Evolutionary conservation across 1,139 yeast species (phyloP), one percentile per base, ranked within the genome.

Genomic region (Taphrina pruni): DNA sequence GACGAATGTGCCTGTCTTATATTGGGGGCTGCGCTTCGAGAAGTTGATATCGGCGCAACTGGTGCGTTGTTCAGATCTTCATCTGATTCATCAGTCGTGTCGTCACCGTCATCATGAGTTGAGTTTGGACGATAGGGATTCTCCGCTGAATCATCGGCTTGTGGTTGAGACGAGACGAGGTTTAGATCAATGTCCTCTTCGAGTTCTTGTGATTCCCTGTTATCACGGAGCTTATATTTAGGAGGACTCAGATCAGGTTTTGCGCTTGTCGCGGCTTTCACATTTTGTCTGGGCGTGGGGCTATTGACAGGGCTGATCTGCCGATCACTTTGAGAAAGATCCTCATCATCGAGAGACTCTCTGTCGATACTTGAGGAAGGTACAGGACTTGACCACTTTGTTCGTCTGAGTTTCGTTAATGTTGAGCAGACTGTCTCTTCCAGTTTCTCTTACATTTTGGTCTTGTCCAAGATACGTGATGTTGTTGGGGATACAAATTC

Each of bases 321-420:
- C 48, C n/a, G 1, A 35, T 50, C 54, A 50, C 36, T 8, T 21
- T 26, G 54, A 11, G 12, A n/a, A 1, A 45, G 54, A 11, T 50
- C 54, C 20, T 50, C 54, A 8, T 11, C 54, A n/a, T 20, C 54
- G 21, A 14, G 8, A 14, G 54, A 50, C 11, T 50, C 54, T n/a
- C 36, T 50, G 36, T 35, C 54, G 11, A 50, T 50, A n/a, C 54
- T 35, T 20, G 58, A 54, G n/a, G 58, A 54, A 11, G 41, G 38
- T 14, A 56, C 60, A 21, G 62, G 62, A 32, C 62, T 58, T 26
- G 62, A 58, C 62, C 62, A 58, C 35, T 58, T 58, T 32, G 62
- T 58, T 14, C 32, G 52, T 26, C 62, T 58, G n/a, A 6, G 5
- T 2, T 1, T 6, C 11, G 43, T 54, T 43, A 35, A 17, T 3